Evolutionary conservation across 176 grass and related monocot species (phyloP).

Genomic region (Guadua angustifolia): DNA sequence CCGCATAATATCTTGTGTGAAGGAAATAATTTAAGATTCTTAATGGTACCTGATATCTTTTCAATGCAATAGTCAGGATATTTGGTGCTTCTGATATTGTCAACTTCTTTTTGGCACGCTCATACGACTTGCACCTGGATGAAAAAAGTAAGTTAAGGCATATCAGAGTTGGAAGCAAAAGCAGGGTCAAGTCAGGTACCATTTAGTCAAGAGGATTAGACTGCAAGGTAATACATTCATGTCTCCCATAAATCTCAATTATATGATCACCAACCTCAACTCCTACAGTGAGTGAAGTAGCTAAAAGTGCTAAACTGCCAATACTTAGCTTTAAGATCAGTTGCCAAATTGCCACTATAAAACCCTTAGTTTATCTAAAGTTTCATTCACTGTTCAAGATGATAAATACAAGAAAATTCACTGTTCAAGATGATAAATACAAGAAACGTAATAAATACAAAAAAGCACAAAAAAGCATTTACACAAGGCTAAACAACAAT

Average conservation of each 20-base stretch:
- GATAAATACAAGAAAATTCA: slow-evolving; percentile 17
- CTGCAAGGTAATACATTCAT: slow-evolving; percentile 6
- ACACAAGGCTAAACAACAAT: slow-evolving; percentile 4
- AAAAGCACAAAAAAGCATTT: not conserved
- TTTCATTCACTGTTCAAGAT: not conserved
- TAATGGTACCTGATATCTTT: slow-evolving; percentile 79
- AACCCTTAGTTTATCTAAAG: not conserved
- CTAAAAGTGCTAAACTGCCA: slow-evolving; percentile 15
- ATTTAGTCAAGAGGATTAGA: slow-evolving; percentile 12
- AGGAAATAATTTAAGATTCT: slow-evolving; percentile 34
- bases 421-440: not conserved
- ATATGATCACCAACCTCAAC: slow-evolving; percentile 24
- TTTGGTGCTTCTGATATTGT: slow-evolving; percentile 87
- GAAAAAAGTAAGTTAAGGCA: slow-evolving; percentile 26
- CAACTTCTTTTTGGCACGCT: slow-evolving; percentile 81
- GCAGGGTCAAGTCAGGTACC: slow-evolving; percentile 1
- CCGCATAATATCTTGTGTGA: not conserved
- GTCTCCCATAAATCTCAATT: not conserved
- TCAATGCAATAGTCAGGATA: slow-evolving; percentile 82
- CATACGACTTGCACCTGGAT: slow-evolving; percentile 86
- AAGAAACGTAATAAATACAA: not conserved
- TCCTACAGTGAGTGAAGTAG: slow-evolving; percentile 30
- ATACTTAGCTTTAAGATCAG: slow-evolving; percentile 32
- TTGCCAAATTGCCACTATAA: slow-evolving; percentile 27
- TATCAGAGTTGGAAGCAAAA: slow-evolving; percentile 25